Evolutionary conservation across 148 eudicot species (phyloP).

Genomic region (Beta vulgaris): DNA sequence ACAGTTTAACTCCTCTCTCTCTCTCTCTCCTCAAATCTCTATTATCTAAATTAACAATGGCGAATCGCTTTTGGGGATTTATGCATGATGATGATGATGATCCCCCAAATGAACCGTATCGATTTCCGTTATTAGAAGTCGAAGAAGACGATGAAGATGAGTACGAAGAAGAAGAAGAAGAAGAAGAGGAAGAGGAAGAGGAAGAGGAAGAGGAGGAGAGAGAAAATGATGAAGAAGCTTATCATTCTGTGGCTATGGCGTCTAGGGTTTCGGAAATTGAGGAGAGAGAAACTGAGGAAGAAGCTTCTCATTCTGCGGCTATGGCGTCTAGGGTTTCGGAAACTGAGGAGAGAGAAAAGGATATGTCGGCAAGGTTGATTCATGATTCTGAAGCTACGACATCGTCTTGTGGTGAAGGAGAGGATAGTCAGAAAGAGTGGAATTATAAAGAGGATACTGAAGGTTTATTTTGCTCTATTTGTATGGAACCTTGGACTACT

Average conservation of each 20-base stretch:
- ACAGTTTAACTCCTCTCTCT: too few relatives aligned
- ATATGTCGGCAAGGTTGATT: neutral
- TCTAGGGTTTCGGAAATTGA: slow-evolving; percentile 1
- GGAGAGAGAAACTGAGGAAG: neutral
- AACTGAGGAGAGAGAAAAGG: neutral
- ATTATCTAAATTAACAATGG: too few relatives aligned
- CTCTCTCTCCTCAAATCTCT: too few relatives aligned
- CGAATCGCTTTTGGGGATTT: too few relatives aligned
- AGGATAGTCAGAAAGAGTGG: slow-evolving; percentile 23
- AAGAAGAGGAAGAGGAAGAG: slow-evolving; percentile 7
- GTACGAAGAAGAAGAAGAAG: neutral
- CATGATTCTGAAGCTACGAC: slow-evolving; percentile 10
- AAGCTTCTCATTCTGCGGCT: neutral
- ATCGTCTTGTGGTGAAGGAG: neutral
- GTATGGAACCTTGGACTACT: slow-evolving; percentile 69
- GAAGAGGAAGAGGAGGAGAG: slow-evolving; percentile 20
- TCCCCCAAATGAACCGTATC: too few relatives aligned
- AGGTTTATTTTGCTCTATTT: slow-evolving; percentile 73
- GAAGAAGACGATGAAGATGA: neutral
- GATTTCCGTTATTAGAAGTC: neutral
- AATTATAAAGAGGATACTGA: slow-evolving; percentile 49
- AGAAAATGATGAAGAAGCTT: slow-evolving; percentile 12
- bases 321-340: slow-evolving; percentile 5
- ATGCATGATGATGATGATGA: too few relatives aligned
- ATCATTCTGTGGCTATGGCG: neutral